Conservation (phyloP, 2,329 filamentous ascomycete species). For the Alternaria conjuncta region DNA sequence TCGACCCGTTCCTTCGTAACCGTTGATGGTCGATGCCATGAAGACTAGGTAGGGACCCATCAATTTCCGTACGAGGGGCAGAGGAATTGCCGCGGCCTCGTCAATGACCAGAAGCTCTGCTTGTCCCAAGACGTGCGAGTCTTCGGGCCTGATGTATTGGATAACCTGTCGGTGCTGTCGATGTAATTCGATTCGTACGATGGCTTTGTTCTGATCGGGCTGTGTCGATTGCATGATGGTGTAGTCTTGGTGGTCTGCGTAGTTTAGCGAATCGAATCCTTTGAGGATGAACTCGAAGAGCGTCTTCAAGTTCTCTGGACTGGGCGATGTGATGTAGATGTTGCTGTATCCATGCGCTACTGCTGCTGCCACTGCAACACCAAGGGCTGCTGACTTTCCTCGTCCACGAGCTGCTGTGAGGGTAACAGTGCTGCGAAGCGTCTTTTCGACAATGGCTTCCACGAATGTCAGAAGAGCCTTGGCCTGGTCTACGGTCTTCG, state of each 20-base stretch:
- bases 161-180: slow-evolving; percentile 95
- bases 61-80: slow-evolving; percentile 89
- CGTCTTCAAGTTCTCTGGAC: slow-evolving; percentile 97
- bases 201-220: slow-evolving; percentile 98
- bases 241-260: slow-evolving; percentile 95
- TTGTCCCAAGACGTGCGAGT: slow-evolving; percentile 92
- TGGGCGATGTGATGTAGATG: slow-evolving; percentile 98
- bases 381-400: slow-evolving; percentile 95
- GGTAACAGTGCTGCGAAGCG: slow-evolving; percentile 88
- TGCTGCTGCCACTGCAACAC: slow-evolving; percentile 91
- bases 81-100: slow-evolving; percentile 93
- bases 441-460: slow-evolving; percentile 96
- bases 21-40: slow-evolving; percentile 99
- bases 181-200: slow-evolving; percentile 95
- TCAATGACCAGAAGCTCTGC: slow-evolving; percentile 96
- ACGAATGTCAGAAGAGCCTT: slow-evolving; percentile 97
- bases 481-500: slow-evolving; percentile 92
- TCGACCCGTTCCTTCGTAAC: slow-evolving; percentile 95
- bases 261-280: slow-evolving; percentile 92
- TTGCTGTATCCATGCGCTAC: slow-evolving; percentile 98
- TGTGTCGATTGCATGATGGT: slow-evolving; percentile 98
- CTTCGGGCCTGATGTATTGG: slow-evolving; percentile 96
- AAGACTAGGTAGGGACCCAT: slow-evolving; percentile 98
- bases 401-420: slow-evolving; percentile 92
- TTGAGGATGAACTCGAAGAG: slow-evolving; percentile 99